phyloP scores from a whole-genome alignment of 2,329 filamentous ascomycete genomes.

The Diaporthe ampelina region DNA sequence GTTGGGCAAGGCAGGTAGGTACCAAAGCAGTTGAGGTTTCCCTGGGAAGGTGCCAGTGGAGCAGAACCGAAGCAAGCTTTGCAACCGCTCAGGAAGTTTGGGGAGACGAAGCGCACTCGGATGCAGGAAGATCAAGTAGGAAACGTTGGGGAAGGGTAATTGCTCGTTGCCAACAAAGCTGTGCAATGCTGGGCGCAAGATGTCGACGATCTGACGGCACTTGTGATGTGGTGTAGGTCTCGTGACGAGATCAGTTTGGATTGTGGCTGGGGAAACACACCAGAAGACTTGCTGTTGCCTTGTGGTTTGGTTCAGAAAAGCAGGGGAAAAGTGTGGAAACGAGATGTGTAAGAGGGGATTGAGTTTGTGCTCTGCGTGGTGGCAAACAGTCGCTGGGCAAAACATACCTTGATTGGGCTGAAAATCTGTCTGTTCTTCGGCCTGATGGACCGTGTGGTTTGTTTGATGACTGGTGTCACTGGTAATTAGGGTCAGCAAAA shows the following conservation, averaged over 20 bases:
- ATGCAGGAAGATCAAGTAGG: not conserved
- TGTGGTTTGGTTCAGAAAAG: not conserved
- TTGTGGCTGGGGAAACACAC: not conserved
- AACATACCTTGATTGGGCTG: constrained; percentile 15
- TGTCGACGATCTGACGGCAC: too few species aligned
- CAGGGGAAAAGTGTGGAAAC: not conserved
- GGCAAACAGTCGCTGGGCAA: not conserved
- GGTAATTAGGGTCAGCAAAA: not conserved
- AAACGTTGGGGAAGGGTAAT: not conserved
- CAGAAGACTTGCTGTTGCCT: not conserved
- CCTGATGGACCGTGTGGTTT: not conserved
- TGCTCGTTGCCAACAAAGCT: not conserved
- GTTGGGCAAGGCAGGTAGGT: not conserved
- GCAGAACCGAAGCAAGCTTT: not conserved
- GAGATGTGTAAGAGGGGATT: not conserved
- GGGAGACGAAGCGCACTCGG: not conserved
- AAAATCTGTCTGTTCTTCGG: not conserved
- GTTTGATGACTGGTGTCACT: not conserved
- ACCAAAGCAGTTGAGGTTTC: not conserved
- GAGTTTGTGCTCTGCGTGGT: not conserved
- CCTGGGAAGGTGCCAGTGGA: not conserved
- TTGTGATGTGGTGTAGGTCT: not conserved
- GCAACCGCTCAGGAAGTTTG: not conserved
- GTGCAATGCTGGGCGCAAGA: not conserved
- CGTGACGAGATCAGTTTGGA: not conserved